phyloP scores from a whole-genome alignment of 192 early-diverging fungal species.

The Chytriomyces sp. region DNA sequence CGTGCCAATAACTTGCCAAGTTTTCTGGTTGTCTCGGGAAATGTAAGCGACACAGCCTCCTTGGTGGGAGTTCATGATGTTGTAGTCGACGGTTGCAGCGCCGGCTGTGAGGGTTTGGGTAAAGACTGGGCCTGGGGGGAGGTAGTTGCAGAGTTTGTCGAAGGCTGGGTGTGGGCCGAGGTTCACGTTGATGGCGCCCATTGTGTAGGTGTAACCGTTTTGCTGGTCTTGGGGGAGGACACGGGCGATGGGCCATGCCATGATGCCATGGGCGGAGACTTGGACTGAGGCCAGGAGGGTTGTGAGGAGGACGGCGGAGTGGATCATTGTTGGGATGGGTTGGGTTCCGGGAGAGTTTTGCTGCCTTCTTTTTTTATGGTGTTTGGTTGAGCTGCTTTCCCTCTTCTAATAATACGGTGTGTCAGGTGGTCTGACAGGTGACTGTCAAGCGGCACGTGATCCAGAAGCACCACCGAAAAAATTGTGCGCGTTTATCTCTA shows the following conservation, averaged over 20 bases:
- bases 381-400: too few species aligned
- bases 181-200: constrained; percentile 21
- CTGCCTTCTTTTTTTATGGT: too few species aligned
- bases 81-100: constrained; percentile 16
- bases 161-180: constrained; percentile 6
- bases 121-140: constrained; percentile 23
- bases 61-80: constrained; percentile 28
- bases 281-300: not conserved
- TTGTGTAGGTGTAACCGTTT: constrained; percentile 18
- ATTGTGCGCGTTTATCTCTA: too few species aligned
- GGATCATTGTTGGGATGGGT: too few species aligned
- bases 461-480: too few species aligned
- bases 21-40: constrained; percentile 6
- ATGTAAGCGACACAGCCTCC: constrained; percentile 15
- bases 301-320: not conserved
- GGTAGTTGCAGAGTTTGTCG: constrained; percentile 11
- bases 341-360: too few species aligned
- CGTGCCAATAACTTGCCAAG: constrained; percentile 6
- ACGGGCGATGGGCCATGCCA: constrained; percentile 3
- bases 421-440: too few species aligned
- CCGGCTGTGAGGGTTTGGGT: constrained; percentile 17
- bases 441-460: too few species aligned
- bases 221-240: constrained; percentile 22
- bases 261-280: constrained; percentile 19
- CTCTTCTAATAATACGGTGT: too few species aligned